Evolutionary conservation across 495 filamentous ascomycete genomes (phyloP), one percentile per base, ranked within the genome.

Genomic region (Penicillium longicatenatum): DNA sequence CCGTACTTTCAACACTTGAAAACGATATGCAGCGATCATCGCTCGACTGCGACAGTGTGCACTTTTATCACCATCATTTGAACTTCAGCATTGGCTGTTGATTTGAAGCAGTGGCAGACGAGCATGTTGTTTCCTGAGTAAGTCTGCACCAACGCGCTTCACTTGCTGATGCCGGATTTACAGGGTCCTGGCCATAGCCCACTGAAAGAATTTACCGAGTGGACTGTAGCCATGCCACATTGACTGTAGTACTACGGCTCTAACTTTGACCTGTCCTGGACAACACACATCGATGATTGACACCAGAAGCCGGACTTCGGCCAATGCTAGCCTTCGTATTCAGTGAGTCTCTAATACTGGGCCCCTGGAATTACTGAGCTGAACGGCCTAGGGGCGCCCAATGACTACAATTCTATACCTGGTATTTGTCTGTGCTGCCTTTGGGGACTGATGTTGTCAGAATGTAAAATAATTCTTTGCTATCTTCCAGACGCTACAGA

Each of bases 281-380:
- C 43, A 45, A 45, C 17, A 45, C 22, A 45, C 22, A 45, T 45
- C 43, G 43, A 39, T 39, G 43, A 39, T 39, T 39, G 35, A 39
- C 35, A 39, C 35, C 35, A 39, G 2, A 39, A 39, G 35, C 22
- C 43, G 3, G 19, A 21, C 43, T 45, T 45, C 17, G 22, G 43
- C 43, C 43, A 24, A 45, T 45, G 22, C 43, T 22, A 45, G 43
- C 43, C 19, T 4, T 45, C 22, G 22, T 1, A 21, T 45, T 2
- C 22, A 45, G 43, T 10, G 12, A 45, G 43, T 11, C 43, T 45
- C 7, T 20, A 2, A 4, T 45, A 9, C 7, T 22, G 11, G 19
- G 7, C 1, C 7, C 7, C 19, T 9, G 9, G 17, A 9, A 3
- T 19, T 45, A 45, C 43, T 22, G 22, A 45, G 17, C 43, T 45